Conservation (phyloP, 108 stramenopile genomes). For the Ochromonas danica region DNA sequence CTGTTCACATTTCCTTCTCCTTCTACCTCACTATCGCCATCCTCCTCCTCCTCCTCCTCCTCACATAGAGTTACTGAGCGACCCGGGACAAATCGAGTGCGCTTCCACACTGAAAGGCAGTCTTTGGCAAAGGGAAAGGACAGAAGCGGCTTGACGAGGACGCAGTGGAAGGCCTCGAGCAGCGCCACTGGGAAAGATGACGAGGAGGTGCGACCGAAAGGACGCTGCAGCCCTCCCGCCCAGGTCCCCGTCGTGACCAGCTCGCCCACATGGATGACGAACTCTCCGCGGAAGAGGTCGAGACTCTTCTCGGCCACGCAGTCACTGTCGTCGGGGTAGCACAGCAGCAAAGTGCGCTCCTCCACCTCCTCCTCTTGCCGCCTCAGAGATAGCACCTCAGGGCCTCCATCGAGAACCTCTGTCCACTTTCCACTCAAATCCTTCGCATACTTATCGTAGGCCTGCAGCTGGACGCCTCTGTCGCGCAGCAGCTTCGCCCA, state of each 20-base stretch:
- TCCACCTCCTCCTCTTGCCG: not conserved
- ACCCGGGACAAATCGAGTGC: not conserved
- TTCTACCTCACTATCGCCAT: not conserved
- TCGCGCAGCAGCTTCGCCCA: constrained; percentile 56
- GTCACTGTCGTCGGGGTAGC: constrained; percentile 45
- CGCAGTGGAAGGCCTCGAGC: not conserved
- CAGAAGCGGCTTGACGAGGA: not conserved
- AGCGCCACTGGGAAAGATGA: not conserved
- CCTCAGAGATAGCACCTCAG: constrained; percentile 33
- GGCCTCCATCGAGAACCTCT: constrained; percentile 42
- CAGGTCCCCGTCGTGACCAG: constrained; percentile 26
- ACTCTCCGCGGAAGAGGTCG: constrained; percentile 28
- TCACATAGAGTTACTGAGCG: not conserved
- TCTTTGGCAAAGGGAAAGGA: constrained; percentile 10
- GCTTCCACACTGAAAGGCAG: not conserved
- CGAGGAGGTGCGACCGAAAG: not conserved
- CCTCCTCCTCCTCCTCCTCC: not conserved
- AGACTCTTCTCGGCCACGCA: constrained; percentile 34
- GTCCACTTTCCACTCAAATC: constrained; percentile 10
- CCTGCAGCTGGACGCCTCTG: constrained; percentile 47
- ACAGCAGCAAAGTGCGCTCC: constrained; percentile 40
- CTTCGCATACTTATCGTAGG: constrained; percentile 45
- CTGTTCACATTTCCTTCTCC: not conserved
- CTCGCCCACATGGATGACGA: constrained; percentile 45
- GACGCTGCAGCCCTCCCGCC: not conserved